Percentiles rank a stretch among this genome's conserved stretches.
Evolutionary conservation across 257 asterid genomes (phyloP).

Genomic region (Ajuga chamaepitys): DNA sequence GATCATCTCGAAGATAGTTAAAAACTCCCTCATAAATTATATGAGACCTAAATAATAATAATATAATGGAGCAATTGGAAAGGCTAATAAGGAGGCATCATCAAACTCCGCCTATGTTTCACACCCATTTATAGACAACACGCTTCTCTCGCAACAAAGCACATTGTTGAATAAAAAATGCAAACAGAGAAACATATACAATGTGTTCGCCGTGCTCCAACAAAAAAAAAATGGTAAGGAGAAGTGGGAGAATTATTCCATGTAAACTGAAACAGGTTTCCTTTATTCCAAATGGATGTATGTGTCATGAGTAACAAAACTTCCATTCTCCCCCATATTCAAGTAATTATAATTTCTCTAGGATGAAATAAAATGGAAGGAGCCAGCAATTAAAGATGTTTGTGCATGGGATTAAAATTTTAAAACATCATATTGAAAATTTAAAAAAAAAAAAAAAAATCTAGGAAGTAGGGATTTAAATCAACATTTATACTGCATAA

Average conservation of each 20-base stretch:
- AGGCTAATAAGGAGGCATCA: not conserved
- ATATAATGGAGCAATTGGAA: not conserved
- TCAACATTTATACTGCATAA: not conserved
- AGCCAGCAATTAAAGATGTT: not conserved
- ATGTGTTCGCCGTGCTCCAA: too few relatives aligned
- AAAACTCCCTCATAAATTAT: not conserved
- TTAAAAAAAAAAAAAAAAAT: too few relatives aligned
- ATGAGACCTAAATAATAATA: too few relatives aligned
- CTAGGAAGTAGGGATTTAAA: not conserved
- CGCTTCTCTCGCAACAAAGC: not conserved
- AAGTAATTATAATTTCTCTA: not conserved
- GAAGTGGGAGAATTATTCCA: too few relatives aligned
- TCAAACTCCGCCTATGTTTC: not conserved
- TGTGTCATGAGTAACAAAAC: not conserved
- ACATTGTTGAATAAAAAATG: too few relatives aligned
- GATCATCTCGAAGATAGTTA: not conserved
- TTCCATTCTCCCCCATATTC: not conserved
- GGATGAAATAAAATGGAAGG: not conserved
- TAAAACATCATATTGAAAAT: too few relatives aligned
- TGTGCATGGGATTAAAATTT: not conserved
- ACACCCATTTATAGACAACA: not conserved
- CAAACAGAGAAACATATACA: too few relatives aligned
- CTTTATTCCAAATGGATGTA: not conserved
- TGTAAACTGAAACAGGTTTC: too few relatives aligned
- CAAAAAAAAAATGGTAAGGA: not conserved